Percentiles rank a stretch among this genome's conserved stretches.
phyloP scores from a whole-genome alignment of 371 early-diverging fungal species.

The Funneliformis caledonium region DNA sequence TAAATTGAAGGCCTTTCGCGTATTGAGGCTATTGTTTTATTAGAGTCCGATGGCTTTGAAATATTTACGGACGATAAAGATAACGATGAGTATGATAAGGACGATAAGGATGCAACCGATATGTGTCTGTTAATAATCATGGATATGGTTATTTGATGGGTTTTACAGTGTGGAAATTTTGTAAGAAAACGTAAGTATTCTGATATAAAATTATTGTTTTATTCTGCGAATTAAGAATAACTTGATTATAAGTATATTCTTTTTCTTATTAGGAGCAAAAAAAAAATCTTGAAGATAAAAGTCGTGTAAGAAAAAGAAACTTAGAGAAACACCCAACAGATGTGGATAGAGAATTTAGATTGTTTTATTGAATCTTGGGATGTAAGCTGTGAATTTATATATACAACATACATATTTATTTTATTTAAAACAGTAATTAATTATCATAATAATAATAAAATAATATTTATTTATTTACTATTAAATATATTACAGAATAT shows the following conservation, averaged over 20 bases:
- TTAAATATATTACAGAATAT: no score
- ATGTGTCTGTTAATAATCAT: neutral
- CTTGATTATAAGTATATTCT: no score
- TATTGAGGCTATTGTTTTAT: neutral
- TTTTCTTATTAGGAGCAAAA: neutral
- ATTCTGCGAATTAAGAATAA: neutral
- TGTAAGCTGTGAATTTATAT: neutral
- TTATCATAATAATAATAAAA: no score
- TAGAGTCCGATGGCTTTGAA: neutral
- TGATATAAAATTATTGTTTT: neutral
- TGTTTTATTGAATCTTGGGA: neutral
- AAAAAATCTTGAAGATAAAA: neutral
- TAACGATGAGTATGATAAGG: neutral
- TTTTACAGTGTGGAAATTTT: neutral
- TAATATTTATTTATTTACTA: no score
- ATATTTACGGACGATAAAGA: neutral
- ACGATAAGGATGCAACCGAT: neutral
- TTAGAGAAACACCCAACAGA: neutral
- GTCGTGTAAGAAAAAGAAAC: neutral
- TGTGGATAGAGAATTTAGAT: neutral
- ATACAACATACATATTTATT: no score
- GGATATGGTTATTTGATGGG: neutral
- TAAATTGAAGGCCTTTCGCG: constrained; percentile 4
- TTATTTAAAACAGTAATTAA: no score
- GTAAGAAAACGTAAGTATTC: neutral